Evolutionary conservation across 202 grass and related monocot species (phyloP).

Genomic region (Schoenoplectus tabernaemontani): DNA sequence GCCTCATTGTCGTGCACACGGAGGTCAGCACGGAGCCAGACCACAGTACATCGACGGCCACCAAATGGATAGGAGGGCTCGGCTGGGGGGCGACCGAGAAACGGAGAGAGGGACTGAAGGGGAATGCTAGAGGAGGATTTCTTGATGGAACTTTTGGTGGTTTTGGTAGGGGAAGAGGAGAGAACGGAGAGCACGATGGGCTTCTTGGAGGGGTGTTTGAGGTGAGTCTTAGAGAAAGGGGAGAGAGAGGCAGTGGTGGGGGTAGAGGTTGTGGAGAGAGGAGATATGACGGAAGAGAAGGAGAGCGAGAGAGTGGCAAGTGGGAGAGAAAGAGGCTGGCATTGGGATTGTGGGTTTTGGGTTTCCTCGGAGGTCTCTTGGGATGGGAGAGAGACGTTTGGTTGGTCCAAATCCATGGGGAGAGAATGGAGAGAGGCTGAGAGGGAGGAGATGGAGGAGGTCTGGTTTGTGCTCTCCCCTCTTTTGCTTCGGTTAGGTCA

Average conservation of each 20-base stretch:
- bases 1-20: conserved; percentile 82
- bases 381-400: conserved; percentile 14
- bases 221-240: not conserved
- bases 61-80: conserved; percentile 36
- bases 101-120: conserved; percentile 38
- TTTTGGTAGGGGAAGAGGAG: conserved; percentile 22
- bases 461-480: not conserved
- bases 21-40: conserved; percentile 87
- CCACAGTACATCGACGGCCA: conserved; percentile 57
- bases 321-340: conserved; percentile 44
- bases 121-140: conserved; percentile 44
- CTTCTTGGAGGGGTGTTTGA: conserved; percentile 16
- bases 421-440: conserved; percentile 16
- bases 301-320: conserved; percentile 24
- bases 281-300: conserved; percentile 28
- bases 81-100: conserved; percentile 39
- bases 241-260: conserved; percentile 36
- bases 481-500: not conserved
- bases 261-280: conserved; percentile 36
- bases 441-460: not conserved
- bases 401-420: conserved; percentile 12
- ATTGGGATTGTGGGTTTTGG: conserved; percentile 38
- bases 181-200: conserved; percentile 28
- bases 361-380: conserved; percentile 23
- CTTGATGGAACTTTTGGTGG: not conserved